Conservation (phyloP, 2,329 filamentous ascomycete species). For the Blumeria graminis region DNA sequence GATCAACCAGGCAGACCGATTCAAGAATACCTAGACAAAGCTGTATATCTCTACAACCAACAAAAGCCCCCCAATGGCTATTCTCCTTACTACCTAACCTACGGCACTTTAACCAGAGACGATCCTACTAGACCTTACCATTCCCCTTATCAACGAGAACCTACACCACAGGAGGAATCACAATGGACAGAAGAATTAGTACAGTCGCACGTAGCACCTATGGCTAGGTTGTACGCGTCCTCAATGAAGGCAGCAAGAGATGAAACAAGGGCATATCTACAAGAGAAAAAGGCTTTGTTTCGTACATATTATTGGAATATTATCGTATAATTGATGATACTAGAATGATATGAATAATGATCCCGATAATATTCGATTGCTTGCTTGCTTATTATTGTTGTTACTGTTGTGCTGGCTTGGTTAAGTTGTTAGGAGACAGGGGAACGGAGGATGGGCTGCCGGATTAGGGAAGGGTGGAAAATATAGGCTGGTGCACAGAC, state of each 20-base stretch:
- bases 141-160: constrained; percentile 1
- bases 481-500: no score
- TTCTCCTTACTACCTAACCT: background rate
- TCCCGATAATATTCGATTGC: no score
- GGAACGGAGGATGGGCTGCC: no score
- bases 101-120: background rate
- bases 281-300: background rate
- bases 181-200: background rate
- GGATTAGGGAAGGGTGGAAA: no score
- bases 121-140: background rate
- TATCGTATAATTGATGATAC: no score
- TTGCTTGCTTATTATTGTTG: no score
- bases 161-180: background rate
- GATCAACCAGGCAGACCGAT: constrained; percentile 1
- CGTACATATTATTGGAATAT: no score
- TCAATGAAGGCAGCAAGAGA: background rate
- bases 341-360: no score
- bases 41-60: background rate
- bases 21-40: background rate
- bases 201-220: background rate
- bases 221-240: background rate
- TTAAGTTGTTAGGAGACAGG: no score
- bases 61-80: constrained; percentile 1
- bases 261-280: constrained; percentile 1
- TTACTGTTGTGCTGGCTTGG: no score